Base-by-base conservation (phyloP, 805 yeast species). In the Lipomyces chichibuensis region DNA sequence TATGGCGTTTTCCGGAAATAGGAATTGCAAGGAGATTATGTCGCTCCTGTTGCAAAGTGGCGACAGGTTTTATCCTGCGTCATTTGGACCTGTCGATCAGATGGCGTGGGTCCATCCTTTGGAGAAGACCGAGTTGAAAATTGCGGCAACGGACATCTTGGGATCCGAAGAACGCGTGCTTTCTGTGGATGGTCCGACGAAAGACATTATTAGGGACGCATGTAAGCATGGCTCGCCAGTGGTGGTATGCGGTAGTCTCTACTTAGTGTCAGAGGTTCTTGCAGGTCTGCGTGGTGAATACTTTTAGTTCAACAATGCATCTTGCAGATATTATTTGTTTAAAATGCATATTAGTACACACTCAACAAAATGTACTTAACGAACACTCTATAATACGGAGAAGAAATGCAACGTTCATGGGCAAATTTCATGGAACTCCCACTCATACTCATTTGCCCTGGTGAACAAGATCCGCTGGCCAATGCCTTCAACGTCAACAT, bases 81-180 rank as follows among this genome's bases (percentile, higher is more conserved):
- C 80, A 39, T 95, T 93, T 75, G 84, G 87, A 1, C 73, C 79
- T 0, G 94, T 96, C 0, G 93, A 88, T 14, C 89, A 91, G 0
- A 95, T 95, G 99, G 97, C 98, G 0, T 95, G 98, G 98, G 87
- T 95, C 4, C 74, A 81, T 54, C 79, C 93, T 0, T 81, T 80
- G 69, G 73, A 75, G 3, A 74, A 80, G 0, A 72, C 65, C 1
- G 78, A 76, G 20, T 74, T 88, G 46, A 60, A 63, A 17, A 8
- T 62, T 59, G 67, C 68, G 64, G 71, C 72, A 3, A 39, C 20
- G 67, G 2, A 73, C 78, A 39, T 79, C 80, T 0, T 57, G n/a
- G 57, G 59, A 4, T 20, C n/a, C 17, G 63, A 39, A 11, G 57
- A 61, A 14, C 49, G 35, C 7, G n/a, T 59, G n/a, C 43, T 39